phyloP scores from a whole-genome alignment of 202 grass and related monocot genomes.

The Musa balbisiana region DNA sequence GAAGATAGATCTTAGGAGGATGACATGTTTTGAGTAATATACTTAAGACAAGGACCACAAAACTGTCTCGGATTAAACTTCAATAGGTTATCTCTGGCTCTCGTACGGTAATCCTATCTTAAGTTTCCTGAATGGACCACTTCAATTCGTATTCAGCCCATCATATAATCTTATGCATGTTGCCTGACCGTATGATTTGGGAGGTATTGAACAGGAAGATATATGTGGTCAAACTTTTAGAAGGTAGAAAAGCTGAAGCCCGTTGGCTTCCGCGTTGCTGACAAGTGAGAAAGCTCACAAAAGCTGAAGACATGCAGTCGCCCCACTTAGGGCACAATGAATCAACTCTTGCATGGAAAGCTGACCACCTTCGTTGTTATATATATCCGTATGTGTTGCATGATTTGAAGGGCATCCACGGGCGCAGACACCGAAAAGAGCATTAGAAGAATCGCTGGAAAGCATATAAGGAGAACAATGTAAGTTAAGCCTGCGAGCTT shows the following conservation, averaged over 20 bases:
- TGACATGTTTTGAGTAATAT: too few species aligned
- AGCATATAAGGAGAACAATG: constrained; percentile 58
- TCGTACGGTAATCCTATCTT: too few species aligned
- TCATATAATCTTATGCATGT: too few species aligned
- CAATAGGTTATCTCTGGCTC: too few species aligned
- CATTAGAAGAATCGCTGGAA: constrained; percentile 68
- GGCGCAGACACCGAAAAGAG: constrained; percentile 16
- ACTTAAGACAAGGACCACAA: too few species aligned
- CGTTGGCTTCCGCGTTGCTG: constrained; percentile 47
- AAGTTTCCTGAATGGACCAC: too few species aligned
- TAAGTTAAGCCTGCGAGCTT: constrained; percentile 50
- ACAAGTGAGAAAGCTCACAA: not conserved
- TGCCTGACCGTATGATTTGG: too few species aligned
- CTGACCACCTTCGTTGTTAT: constrained; percentile 24
- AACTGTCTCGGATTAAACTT: too few species aligned
- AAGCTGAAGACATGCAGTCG: not conserved
- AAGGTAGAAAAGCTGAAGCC: constrained; percentile 30
- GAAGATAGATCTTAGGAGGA: too few species aligned
- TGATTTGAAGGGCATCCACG: constrained; percentile 7
- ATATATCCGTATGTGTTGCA: not conserved
- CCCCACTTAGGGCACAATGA: not conserved
- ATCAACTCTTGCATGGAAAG: constrained; percentile 25
- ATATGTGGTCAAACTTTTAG: constrained; percentile 26
- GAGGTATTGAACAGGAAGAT: too few species aligned
- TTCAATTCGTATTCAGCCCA: too few species aligned